phyloP scores from a whole-genome alignment of 257 asterid species.

The Nyctanthes arbortristis region DNA sequence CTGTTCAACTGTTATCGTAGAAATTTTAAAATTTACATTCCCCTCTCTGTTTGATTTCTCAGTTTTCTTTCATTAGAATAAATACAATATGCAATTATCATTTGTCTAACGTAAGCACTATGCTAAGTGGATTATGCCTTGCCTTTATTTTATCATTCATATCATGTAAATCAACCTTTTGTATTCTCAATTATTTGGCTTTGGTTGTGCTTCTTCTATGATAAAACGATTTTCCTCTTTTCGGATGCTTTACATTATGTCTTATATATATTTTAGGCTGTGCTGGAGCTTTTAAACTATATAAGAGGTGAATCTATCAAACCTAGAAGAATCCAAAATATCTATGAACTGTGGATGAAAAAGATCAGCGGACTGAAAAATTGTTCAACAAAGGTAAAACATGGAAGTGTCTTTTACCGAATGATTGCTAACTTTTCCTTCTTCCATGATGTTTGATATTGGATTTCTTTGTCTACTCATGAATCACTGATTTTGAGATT shows the following conservation, averaged over 20 bases:
- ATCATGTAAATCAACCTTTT: slow-evolving; percentile 8
- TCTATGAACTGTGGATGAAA: slow-evolving; percentile 70
- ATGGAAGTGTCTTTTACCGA: neutral
- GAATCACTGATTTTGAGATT: slow-evolving; percentile 3
- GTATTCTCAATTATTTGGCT: neutral
- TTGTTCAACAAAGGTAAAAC: slow-evolving; percentile 50
- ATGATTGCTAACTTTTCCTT: slow-evolving; percentile 6
- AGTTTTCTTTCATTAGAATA: neutral
- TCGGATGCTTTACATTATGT: neutral
- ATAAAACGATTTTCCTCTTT: neutral
- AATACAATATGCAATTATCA: neutral
- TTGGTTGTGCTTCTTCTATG: neutral
- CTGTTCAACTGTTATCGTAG: neutral
- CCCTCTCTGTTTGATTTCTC: neutral
- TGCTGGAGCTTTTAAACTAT: slow-evolving; percentile 57
- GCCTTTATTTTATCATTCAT: slow-evolving; percentile 4
- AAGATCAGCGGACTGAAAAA: slow-evolving; percentile 48
- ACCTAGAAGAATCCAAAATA: slow-evolving; percentile 35
- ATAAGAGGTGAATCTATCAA: slow-evolving; percentile 48
- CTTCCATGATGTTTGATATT: slow-evolving; percentile 10
- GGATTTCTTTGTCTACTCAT: neutral
- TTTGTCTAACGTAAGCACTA: neutral
- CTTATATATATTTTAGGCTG: slow-evolving; percentile 43
- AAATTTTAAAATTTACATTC: neutral
- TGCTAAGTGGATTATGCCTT: too few species aligned